Percentiles rank a stretch among this genome's conserved stretches.
Evolutionary conservation across 2,329 filamentous ascomycete genomes (phyloP).

Genomic region (Nemania bipapillata): DNA sequence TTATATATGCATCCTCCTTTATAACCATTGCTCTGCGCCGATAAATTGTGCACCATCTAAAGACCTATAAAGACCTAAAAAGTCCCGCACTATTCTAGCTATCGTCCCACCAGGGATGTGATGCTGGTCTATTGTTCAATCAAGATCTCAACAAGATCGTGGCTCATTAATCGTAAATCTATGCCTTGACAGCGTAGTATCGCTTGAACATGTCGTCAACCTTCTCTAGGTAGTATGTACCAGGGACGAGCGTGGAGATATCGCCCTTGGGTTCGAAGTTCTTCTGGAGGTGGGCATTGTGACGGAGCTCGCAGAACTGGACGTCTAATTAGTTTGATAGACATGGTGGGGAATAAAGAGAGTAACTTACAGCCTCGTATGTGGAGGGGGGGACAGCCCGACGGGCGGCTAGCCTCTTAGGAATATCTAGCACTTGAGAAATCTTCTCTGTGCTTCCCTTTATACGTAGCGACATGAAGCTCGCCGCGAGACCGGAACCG

Average conservation of each 20-base stretch:
- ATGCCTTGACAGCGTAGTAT: slow-evolving; percentile 79
- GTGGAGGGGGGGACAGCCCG: slow-evolving; percentile 74
- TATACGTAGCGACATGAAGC: slow-evolving; percentile 78
- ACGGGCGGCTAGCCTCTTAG: slow-evolving; percentile 73
- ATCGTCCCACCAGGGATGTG: slow-evolving; percentile 36
- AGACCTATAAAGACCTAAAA: slow-evolving; percentile 39
- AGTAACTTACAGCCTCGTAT: slow-evolving; percentile 74
- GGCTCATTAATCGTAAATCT: slow-evolving; percentile 47
- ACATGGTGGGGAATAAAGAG: background rate
- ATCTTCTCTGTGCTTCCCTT: slow-evolving; percentile 76
- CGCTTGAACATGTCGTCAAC: slow-evolving; percentile 89
- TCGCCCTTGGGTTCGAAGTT: slow-evolving; percentile 77
- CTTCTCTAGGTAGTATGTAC: slow-evolving; percentile 81
- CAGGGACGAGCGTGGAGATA: slow-evolving; percentile 70
- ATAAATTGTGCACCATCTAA: slow-evolving; percentile 42
- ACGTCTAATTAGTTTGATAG: slow-evolving; percentile 42
- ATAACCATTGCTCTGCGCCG: slow-evolving; percentile 37
- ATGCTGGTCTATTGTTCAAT: slow-evolving; percentile 45
- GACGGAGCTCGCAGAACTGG: slow-evolving; percentile 81
- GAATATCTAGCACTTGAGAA: slow-evolving; percentile 74
- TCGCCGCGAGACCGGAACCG: slow-evolving; percentile 77
- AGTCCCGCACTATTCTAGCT: slow-evolving; percentile 40
- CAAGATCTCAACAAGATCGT: slow-evolving; percentile 40
- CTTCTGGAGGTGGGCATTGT: slow-evolving; percentile 86
- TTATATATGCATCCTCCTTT: slow-evolving; percentile 41